These are phyloP conservation scores for Pseudozyma tsukubaensis DNA, from an alignment of 1,284 basidiomycete genomes.

Conservation along the genomic window DNA sequence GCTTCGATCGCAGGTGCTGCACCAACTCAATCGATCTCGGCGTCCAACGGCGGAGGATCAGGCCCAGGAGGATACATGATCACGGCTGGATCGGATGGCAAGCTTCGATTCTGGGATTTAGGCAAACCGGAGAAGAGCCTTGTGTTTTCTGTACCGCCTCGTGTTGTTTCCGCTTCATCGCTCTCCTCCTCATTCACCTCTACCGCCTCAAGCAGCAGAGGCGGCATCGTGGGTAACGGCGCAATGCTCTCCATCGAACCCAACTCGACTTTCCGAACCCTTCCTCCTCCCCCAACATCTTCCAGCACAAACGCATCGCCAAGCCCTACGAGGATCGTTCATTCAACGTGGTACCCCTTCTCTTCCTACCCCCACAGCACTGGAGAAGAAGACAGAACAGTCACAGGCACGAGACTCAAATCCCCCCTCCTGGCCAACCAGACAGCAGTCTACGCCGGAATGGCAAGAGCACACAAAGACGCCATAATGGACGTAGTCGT, in stretches of 20 bases:
- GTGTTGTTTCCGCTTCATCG: slow-evolving; percentile 5
- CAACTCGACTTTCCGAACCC: slow-evolving; percentile 23
- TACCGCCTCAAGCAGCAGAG: neutral
- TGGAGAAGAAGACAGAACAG: neutral
- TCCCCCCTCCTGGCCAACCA: slow-evolving; percentile 53
- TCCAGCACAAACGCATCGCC: no score
- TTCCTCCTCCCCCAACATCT: neutral
- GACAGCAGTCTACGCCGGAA: slow-evolving; percentile 21
- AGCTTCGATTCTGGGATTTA: slow-evolving; percentile 85
- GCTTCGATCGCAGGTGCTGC: neutral
- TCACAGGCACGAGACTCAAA: slow-evolving; percentile 14
- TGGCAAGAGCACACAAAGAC: slow-evolving; percentile 76
- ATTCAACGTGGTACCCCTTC: slow-evolving; percentile 13
- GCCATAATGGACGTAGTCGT: slow-evolving; percentile 82
- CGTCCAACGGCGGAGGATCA: slow-evolving; percentile 2
- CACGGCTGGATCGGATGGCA: slow-evolving; percentile 83
- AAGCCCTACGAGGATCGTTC: slow-evolving; percentile 10
- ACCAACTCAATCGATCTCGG: neutral
- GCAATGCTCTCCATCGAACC: slow-evolving; percentile 19
- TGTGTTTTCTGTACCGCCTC: slow-evolving; percentile 30
- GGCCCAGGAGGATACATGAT: slow-evolving; percentile 77
- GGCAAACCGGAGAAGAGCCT: slow-evolving; percentile 73
- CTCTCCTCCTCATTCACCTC: neutral
- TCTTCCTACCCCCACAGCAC: neutral
- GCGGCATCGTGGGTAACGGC: neutral